These are phyloP conservation scores for Ogataea salicorniae DNA, from an alignment of 805 yeast genomes.

Conservation along the genomic window DNA sequence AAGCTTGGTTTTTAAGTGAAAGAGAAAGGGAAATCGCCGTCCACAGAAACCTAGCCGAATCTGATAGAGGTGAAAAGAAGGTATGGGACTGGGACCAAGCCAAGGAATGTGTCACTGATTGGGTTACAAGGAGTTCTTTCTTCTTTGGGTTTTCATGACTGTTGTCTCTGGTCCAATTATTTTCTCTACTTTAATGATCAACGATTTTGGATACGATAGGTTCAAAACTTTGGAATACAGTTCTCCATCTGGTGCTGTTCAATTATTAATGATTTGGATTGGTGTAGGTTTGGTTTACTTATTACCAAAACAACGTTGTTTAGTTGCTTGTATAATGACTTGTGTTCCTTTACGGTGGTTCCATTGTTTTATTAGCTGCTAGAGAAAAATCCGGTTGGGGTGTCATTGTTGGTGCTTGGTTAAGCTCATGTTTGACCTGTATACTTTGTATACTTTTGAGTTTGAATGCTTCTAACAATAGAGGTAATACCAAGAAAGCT, in stretches of 20 bases:
- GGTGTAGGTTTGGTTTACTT: slow-evolving; percentile 14
- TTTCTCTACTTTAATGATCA: slow-evolving; percentile 23
- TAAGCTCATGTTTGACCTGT: slow-evolving; percentile 18
- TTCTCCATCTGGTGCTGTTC: slow-evolving; percentile 30
- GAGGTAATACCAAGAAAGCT: slow-evolving; percentile 66
- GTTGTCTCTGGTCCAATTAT: slow-evolving; percentile 42
- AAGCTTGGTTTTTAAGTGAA: slow-evolving; percentile 38
- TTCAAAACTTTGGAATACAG: slow-evolving; percentile 23
- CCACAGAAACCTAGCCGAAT: slow-evolving; percentile 37
- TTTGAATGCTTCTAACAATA: slow-evolving; percentile 37
- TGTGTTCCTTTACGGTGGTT: slow-evolving; percentile 23
- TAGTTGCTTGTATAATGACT: slow-evolving; percentile 13
- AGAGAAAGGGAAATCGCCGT: slow-evolving; percentile 41
- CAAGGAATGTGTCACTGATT: slow-evolving; percentile 49
- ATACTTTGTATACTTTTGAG: slow-evolving; percentile 15
- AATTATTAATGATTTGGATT: slow-evolving; percentile 22
- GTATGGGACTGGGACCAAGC: slow-evolving; percentile 51
- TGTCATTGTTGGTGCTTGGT: slow-evolving; percentile 18
- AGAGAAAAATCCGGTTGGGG: slow-evolving; percentile 17
- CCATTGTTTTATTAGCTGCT: slow-evolving; percentile 12
- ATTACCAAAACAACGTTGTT: slow-evolving; percentile 22
- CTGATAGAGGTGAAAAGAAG: slow-evolving; percentile 40
- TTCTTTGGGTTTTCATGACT: slow-evolving; percentile 37
- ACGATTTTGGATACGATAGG: slow-evolving; percentile 30
- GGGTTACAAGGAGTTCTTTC: slow-evolving; percentile 45